Conservation (phyloP, 805 yeast species). For the Sugiyamaella lignohabitans region DNA sequence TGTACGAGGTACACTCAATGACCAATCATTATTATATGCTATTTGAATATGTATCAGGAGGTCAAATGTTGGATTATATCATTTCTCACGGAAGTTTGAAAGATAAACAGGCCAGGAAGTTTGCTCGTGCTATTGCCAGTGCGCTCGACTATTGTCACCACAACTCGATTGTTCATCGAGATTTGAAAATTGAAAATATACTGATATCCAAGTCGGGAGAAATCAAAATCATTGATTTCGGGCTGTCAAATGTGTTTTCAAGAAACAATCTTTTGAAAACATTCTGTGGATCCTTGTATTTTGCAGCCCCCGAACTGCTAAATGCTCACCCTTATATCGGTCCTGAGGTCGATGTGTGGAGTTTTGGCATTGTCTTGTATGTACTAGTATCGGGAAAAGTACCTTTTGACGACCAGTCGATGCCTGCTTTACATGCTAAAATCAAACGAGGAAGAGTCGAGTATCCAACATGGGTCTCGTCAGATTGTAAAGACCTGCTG, state of each 20-base stretch:
- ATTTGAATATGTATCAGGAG: slow-evolving; percentile 94
- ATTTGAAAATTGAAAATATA: slow-evolving; percentile 90
- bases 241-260: slow-evolving; percentile 81
- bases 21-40: slow-evolving; percentile 95
- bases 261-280: slow-evolving; percentile 71
- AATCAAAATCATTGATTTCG: slow-evolving; percentile 93
- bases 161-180: slow-evolving; percentile 94
- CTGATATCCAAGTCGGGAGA: slow-evolving; percentile 92
- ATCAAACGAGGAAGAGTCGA: slow-evolving; percentile 89
- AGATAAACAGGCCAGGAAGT: slow-evolving; percentile 89
- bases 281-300: slow-evolving; percentile 93
- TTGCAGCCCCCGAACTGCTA: slow-evolving; percentile 96
- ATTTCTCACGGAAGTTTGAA: slow-evolving; percentile 92
- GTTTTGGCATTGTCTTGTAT: slow-evolving; percentile 92
- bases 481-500: slow-evolving; percentile 72
- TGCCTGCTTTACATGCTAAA: slow-evolving; percentile 85
- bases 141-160: slow-evolving; percentile 91
- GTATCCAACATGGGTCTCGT: slow-evolving; percentile 75
- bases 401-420: slow-evolving; percentile 94
- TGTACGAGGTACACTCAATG: slow-evolving; percentile 94
- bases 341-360: slow-evolving; percentile 98
- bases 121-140: slow-evolving; percentile 89
- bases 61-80: slow-evolving; percentile 94
- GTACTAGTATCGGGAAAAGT: slow-evolving; percentile 97
- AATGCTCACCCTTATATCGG: slow-evolving; percentile 91